Percentiles rank a stretch among this genome's conserved stretches.
Evolutionary conservation across 495 filamentous ascomycete genomes (phyloP).

Genomic region (Aspergillus biplanus): DNA sequence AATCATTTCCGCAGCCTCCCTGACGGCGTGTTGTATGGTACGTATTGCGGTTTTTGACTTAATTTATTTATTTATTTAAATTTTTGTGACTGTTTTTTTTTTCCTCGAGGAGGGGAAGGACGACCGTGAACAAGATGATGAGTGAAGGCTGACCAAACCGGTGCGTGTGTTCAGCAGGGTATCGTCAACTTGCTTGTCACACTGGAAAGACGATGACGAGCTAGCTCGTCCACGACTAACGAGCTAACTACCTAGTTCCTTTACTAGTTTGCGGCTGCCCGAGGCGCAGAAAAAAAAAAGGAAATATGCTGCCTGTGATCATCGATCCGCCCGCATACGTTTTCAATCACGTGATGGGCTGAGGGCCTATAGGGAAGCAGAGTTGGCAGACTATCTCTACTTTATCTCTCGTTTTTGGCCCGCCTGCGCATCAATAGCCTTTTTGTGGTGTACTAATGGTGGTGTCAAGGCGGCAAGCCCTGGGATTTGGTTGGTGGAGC

Average conservation of each 20-base stretch:
- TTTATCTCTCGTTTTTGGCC: slow-evolving; percentile 25
- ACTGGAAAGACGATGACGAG: slow-evolving; percentile 6
- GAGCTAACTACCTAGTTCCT: slow-evolving; percentile 13
- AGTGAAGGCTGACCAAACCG: slow-evolving; percentile 6
- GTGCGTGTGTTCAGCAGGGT: background rate
- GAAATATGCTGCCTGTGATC: slow-evolving; percentile 29
- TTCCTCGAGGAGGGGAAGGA: background rate
- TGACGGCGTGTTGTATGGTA: too few species aligned
- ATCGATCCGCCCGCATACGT: slow-evolving; percentile 45
- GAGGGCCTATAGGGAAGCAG: slow-evolving; percentile 28
- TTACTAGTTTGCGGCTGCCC: slow-evolving; percentile 22
- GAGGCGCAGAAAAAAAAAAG: slow-evolving; percentile 22
- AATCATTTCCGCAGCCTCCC: too few species aligned
- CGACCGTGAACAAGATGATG: background rate
- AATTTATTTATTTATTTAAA: background rate
- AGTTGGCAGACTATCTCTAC: slow-evolving; percentile 19
- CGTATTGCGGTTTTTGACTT: too few species aligned
- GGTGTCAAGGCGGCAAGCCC: slow-evolving; percentile 15
- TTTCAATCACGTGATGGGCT: slow-evolving; percentile 41
- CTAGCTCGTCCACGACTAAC: slow-evolving; percentile 16
- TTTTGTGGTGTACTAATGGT: slow-evolving; percentile 21
- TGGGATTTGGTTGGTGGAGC: slow-evolving; percentile 22
- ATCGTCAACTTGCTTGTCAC: background rate
- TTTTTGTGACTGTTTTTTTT: background rate
- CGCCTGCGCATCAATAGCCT: slow-evolving; percentile 19